These are phyloP conservation scores for Keithomyces neogunnii DNA, from an alignment of 2,329 filamentous ascomycete genomes.

Conservation along the genomic window DNA sequence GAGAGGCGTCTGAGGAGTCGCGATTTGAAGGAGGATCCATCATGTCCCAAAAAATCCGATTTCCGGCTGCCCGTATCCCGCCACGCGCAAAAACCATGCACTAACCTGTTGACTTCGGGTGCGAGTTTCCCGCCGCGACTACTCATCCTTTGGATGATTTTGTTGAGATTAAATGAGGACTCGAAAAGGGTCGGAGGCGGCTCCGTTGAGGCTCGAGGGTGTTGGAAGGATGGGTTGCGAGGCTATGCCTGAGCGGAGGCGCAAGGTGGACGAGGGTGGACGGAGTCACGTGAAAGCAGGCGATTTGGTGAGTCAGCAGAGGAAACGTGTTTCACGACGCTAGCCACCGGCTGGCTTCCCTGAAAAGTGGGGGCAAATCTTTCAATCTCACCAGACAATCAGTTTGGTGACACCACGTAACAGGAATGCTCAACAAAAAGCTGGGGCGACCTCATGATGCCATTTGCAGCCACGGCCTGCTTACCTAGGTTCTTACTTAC, in stretches of 20 bases:
- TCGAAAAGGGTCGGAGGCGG: constrained; percentile 16
- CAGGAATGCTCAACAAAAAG: no score
- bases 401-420: no score
- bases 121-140: constrained; percentile 95
- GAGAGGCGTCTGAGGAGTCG: not conserved
- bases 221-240: constrained; percentile 18
- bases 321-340: no score
- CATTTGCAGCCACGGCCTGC: no score
- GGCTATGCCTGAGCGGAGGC: constrained; percentile 20
- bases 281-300: constrained; percentile 20
- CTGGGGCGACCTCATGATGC: no score
- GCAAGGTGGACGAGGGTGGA: constrained; percentile 16
- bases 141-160: constrained; percentile 72
- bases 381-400: no score
- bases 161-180: constrained; percentile 20
- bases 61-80: not conserved
- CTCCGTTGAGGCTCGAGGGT: constrained; percentile 12
- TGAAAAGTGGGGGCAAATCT: no score
- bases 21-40: not conserved
- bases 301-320: not conserved
- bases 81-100: constrained; percentile 11
- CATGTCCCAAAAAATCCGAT: not conserved
- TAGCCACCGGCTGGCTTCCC: no score
- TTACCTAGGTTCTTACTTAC: no score
- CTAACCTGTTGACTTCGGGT: constrained; percentile 95